These are phyloP conservation scores for Rhodamnia argentea DNA, from an alignment of 345 rosid genomes.

Conservation along the genomic window DNA sequence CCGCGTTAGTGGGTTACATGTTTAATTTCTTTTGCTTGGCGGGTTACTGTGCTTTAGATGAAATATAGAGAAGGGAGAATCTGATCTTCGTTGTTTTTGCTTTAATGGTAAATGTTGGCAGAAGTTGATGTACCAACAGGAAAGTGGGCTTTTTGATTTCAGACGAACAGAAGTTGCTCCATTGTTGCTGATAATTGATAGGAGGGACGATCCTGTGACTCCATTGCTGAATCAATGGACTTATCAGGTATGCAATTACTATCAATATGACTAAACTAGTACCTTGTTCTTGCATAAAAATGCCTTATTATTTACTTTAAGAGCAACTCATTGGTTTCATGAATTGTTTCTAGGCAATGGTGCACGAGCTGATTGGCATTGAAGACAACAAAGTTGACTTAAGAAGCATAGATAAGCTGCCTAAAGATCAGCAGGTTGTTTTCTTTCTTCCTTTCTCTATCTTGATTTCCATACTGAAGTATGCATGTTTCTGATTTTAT, in stretches of 20 bases:
- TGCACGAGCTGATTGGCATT: slow-evolving; percentile 87
- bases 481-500: not conserved
- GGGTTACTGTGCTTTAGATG: not conserved
- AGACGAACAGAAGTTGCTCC: slow-evolving; percentile 89
- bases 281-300: not conserved
- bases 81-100: not conserved
- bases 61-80: not conserved
- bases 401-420: slow-evolving; percentile 48
- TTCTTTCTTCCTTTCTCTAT: not conserved
- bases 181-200: slow-evolving; percentile 67
- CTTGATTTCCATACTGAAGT: not conserved
- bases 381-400: slow-evolving; percentile 95
- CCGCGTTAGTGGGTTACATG: not conserved
- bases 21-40: not conserved
- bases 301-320: slow-evolving; percentile 2
- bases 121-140: slow-evolving; percentile 99
- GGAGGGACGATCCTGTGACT: slow-evolving; percentile 97
- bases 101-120: slow-evolving; percentile 15
- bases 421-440: slow-evolving; percentile 82
- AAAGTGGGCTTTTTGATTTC: slow-evolving; percentile 95
- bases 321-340: slow-evolving; percentile 3
- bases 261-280: slow-evolving; percentile 2
- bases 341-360: slow-evolving; percentile 74
- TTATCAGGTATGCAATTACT: slow-evolving; percentile 58
- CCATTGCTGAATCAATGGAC: slow-evolving; percentile 98